These are phyloP conservation scores for Pisolithus marmoratus DNA, from an alignment of 768 basidiomycete species.

Conservation along the genomic window DNA sequence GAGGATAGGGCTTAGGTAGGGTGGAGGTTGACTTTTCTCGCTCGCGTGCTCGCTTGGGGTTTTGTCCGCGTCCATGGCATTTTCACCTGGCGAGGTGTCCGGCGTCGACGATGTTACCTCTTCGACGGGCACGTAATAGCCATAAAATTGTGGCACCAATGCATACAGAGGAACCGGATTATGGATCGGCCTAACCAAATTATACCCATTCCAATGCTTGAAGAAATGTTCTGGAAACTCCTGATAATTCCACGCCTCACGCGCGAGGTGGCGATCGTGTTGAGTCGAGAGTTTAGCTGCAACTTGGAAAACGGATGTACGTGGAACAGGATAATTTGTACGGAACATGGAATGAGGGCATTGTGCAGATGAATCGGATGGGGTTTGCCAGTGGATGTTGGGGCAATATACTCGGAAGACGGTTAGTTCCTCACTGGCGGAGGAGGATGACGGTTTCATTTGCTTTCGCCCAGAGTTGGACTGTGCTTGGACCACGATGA, in stretches of 20 bases:
- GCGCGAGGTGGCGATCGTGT: slow-evolving; percentile 32
- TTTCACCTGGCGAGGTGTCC: too few species aligned
- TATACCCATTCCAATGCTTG: slow-evolving; percentile 22
- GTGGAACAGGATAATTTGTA: slow-evolving; percentile 1
- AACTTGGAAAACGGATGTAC: slow-evolving; percentile 35
- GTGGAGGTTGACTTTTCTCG: neutral
- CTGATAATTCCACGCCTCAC: slow-evolving; percentile 25
- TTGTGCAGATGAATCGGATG: slow-evolving; percentile 6
- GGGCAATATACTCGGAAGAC: slow-evolving; percentile 2
- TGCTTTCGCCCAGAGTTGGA: neutral
- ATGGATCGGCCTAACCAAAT: slow-evolving; percentile 21
- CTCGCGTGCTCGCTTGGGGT: too few species aligned
- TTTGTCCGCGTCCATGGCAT: too few species aligned
- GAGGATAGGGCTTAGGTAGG: slow-evolving; percentile 36
- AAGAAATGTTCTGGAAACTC: slow-evolving; percentile 24
- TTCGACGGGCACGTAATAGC: slow-evolving; percentile 41
- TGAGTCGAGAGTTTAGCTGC: slow-evolving; percentile 40
- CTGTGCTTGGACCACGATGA: neutral
- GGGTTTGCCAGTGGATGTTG: slow-evolving; percentile 8
- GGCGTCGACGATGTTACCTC: neutral
- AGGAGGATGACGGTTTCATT: neutral
- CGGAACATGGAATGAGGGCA: slow-evolving; percentile 3
- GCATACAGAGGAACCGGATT: slow-evolving; percentile 44
- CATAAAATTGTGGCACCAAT: slow-evolving; percentile 59
- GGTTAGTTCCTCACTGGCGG: too few species aligned